phyloP scores from a whole-genome alignment of 2,329 filamentous ascomycete genomes.

The Pezicula radicicola region DNA sequence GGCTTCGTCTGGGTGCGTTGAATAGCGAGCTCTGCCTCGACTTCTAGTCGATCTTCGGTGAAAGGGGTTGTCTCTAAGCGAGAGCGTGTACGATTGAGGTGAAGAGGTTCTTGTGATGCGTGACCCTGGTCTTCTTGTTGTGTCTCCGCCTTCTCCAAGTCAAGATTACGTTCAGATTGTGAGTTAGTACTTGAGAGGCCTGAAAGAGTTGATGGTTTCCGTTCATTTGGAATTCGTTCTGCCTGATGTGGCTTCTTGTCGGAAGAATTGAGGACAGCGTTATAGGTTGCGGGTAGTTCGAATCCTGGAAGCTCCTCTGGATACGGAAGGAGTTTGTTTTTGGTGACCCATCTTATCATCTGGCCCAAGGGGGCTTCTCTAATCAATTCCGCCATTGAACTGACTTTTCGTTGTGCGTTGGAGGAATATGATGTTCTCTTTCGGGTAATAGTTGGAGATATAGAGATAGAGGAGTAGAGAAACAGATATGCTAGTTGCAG shows the following conservation, averaged over 20 bases:
- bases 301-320: conserved; percentile 58
- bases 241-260: conserved; percentile 3
- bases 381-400: conserved; percentile 31
- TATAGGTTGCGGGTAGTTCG: conserved; percentile 42
- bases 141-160: conserved; percentile 20
- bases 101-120: conserved; percentile 10
- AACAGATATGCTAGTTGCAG: too few species aligned
- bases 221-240: conserved; percentile 4
- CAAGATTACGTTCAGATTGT: conserved; percentile 2
- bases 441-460: background rate
- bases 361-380: conserved; percentile 58
- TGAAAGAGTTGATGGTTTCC: conserved; percentile 12
- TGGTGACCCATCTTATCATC: conserved; percentile 50
- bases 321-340: conserved; percentile 51
- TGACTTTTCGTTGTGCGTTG: background rate
- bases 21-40: conserved; percentile 32
- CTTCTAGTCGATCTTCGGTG: conserved; percentile 33
- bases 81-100: conserved; percentile 18
- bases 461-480: background rate
- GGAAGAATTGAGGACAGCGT: conserved; percentile 20
- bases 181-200: conserved; percentile 5
- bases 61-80: conserved; percentile 26
- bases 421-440: too few species aligned
- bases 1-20: conserved; percentile 41
- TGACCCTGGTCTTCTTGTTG: conserved; percentile 11